Conservation (phyloP, 495 filamentous ascomycete species). For the Baudoinia panamericana region DNA sequence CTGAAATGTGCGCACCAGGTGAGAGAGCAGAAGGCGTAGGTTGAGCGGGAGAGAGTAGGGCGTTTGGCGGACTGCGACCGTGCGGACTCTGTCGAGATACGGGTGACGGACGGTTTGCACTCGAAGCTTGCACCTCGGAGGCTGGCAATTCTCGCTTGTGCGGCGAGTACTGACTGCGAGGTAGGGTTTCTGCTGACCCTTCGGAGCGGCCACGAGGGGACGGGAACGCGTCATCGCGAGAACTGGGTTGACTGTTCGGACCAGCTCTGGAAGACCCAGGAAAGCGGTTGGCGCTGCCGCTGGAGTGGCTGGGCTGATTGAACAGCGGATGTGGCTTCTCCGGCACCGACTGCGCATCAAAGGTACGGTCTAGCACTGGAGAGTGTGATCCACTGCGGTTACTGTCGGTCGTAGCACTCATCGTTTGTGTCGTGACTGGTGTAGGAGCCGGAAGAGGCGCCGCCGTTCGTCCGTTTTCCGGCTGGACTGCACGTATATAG, state of each 20-base stretch:
- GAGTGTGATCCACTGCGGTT: constrained; percentile 5
- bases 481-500: constrained; percentile 13
- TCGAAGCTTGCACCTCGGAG: too few species aligned
- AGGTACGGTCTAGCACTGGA: constrained; percentile 8
- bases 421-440: constrained; percentile 1
- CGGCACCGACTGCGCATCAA: neutral
- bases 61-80: constrained; percentile 1
- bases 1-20: neutral
- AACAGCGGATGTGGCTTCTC: constrained; percentile 4
- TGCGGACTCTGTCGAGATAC: constrained; percentile 1
- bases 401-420: neutral
- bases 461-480: neutral
- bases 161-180: neutral
- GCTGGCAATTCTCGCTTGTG: too few species aligned
- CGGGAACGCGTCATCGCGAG: constrained; percentile 1
- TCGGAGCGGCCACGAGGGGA: neutral
- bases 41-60: neutral
- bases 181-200: neutral
- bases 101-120: too few species aligned
- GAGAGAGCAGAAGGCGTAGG: constrained; percentile 4
- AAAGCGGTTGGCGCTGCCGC: constrained; percentile 9
- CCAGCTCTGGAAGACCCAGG: constrained; percentile 1
- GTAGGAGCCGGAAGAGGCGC: neutral
- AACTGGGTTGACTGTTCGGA: constrained; percentile 4
- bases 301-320: constrained; percentile 6